Evolutionary conservation across 371 early-diverging fungal species (phyloP).

Genomic region (Enterocytospora artemiae): DNA sequence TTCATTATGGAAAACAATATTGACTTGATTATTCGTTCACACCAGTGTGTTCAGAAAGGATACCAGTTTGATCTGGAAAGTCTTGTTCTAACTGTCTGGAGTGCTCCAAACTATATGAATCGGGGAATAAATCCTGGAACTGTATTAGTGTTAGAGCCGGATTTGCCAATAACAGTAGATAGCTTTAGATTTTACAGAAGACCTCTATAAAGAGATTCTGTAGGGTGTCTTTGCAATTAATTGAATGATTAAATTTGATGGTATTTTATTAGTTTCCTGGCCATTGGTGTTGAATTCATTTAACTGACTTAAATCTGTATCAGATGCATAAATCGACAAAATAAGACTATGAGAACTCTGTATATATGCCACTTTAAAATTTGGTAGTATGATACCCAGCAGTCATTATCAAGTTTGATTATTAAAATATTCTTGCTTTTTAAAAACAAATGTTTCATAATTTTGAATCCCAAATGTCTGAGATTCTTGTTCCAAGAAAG

Average conservation of each 20-base stretch:
- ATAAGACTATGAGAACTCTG: too few species aligned
- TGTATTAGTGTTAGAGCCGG: conserved; percentile 45
- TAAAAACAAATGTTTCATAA: not conserved
- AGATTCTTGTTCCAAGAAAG: conserved; percentile 55
- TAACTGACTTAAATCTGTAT: too few species aligned
- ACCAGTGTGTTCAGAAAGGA: conserved; percentile 57
- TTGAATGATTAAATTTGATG: too few species aligned
- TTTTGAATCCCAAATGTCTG: conserved; percentile 19
- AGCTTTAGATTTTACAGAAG: conserved; percentile 1
- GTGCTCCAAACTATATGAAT: conserved; percentile 58
- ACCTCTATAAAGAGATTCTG: not conserved
- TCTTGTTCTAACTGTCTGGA: conserved; percentile 57
- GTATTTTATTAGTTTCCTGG: too few species aligned
- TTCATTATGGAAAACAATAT: conserved; percentile 55
- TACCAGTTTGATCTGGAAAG: conserved; percentile 55
- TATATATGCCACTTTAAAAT: too few species aligned
- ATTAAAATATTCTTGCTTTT: not conserved
- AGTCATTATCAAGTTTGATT: too few species aligned
- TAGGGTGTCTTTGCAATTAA: too few species aligned
- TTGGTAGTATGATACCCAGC: too few species aligned
- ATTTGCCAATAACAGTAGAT: conserved; percentile 29
- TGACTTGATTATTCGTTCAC: conserved; percentile 53
- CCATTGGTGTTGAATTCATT: too few species aligned
- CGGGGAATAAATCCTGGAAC: conserved; percentile 55
- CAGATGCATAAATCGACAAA: too few species aligned